Base-by-base conservation (phyloP, 192 early-diverging fungal species). In the Neocallimastix lanati region DNA sequence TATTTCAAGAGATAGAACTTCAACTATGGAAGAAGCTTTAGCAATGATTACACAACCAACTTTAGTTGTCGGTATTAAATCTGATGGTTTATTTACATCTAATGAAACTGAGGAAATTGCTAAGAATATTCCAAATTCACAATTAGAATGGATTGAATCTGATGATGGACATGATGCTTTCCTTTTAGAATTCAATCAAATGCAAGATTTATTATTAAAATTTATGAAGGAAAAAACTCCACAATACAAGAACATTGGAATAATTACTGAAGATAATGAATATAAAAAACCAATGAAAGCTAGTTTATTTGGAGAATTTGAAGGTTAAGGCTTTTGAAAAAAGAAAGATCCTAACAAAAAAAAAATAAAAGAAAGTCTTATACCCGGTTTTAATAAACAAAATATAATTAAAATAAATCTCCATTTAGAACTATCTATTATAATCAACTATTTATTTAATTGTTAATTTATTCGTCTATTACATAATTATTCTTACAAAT, bases 141-240 rank as follows among this genome's bases (percentile, higher is more conserved):
- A 94, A 84, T 92, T 99, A 86, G 90, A 92, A 11, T 93, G 93
- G 13, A 93, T 99, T 77, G 89, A 94, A 80, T 96, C 95, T 13
- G 88, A 92, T 0, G 96, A 99, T 81, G 98, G 98, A 28, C 98
- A 99, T 81, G 98, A 99, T 83, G 98, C 96, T 15, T 99, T 99
- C 81, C 83, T 99, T 82, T 88, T 99, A 18, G 98, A 99, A 86
- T 97, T 98, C 87, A 91, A 94, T 77, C 95, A 97, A 85, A 95
- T 99, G 80, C 93, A 95, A 79, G 82, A 86, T 50, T 89, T 93
- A 40, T 89, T 99, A 79, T 81, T 89, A 30, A 84, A 86, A 27
- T 99, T 98, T 84, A 91, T 96, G 78, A 82, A 87, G n/a, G 87
- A 86, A 67, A 84, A 90, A 77, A 86, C 92, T 81, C 93, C 94